Evolutionary conservation across 306 rosid genomes (phyloP).

Genomic region (Comarum palustre): DNA sequence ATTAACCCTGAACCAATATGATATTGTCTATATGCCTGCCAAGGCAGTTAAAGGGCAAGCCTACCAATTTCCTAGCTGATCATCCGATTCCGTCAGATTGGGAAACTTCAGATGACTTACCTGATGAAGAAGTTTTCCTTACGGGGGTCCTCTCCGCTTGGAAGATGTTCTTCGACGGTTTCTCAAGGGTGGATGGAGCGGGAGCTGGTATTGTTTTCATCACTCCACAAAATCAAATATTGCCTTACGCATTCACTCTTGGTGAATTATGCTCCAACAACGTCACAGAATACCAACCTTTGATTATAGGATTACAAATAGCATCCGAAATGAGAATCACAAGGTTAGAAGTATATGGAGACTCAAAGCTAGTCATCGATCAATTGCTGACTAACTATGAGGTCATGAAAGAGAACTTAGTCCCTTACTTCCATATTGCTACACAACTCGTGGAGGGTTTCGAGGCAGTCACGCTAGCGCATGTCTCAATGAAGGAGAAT

Average conservation of each 20-base stretch:
- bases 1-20: too few species aligned
- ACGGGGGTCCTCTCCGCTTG: too few species aligned
- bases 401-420: neutral
- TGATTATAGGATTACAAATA: neutral
- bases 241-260: neutral
- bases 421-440: neutral
- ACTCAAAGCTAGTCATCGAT: neutral
- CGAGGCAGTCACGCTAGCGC: accelerated
- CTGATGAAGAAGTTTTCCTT: too few species aligned
- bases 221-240: neutral
- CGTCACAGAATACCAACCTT: neutral
- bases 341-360: neutral
- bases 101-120: too few species aligned
- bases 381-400: neutral
- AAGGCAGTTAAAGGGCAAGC: too few species aligned
- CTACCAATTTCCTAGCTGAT: too few species aligned
- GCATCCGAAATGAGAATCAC: neutral
- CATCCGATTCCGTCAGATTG: too few species aligned
- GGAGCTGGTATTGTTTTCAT: neutral
- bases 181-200: neutral
- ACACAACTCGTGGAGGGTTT: neutral
- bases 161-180: too few species aligned
- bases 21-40: too few species aligned
- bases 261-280: neutral
- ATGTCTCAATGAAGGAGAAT: too few species aligned